These are phyloP conservation scores for Chlamydomonas sp. DNA, from an alignment of 139 green algal species.

Conservation along the genomic window DNA sequence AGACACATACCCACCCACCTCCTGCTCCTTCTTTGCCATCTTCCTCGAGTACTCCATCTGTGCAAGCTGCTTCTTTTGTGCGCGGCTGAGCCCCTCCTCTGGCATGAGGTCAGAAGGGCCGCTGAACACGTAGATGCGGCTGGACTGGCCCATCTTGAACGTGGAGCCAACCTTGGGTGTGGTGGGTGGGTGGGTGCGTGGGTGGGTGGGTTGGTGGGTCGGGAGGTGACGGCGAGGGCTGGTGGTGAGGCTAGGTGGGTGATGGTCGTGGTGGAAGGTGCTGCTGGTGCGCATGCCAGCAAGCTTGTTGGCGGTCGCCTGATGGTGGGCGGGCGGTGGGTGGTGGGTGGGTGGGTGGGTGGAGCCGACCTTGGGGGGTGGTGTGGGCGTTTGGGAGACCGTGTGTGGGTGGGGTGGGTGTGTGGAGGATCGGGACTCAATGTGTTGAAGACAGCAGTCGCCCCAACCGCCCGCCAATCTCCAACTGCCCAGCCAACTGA, in stretches of 20 bases:
- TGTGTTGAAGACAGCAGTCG: too few species aligned
- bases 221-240: too few species aligned
- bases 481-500: too few species aligned
- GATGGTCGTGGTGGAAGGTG: too few species aligned
- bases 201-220: too few species aligned
- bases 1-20: slow-evolving; percentile 15
- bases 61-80: slow-evolving; percentile 39
- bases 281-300: background rate
- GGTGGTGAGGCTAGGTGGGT: too few species aligned
- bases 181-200: background rate
- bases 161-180: slow-evolving; percentile 59
- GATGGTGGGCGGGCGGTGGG: background rate
- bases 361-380: background rate
- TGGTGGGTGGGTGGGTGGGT: background rate
- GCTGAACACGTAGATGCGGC: slow-evolving; percentile 67
- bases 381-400: too few species aligned
- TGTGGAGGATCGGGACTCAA: too few species aligned
- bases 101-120: slow-evolving; percentile 80
- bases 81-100: slow-evolving; percentile 61
- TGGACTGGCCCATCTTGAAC: slow-evolving; percentile 76
- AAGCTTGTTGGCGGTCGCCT: background rate
- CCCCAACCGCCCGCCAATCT: too few species aligned
- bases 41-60: slow-evolving; percentile 40
- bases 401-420: too few species aligned
- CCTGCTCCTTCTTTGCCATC: slow-evolving; percentile 22